A percentile compares a stretch with the other conserved stretches of the same genome.
phyloP scores from a whole-genome alignment of 768 basidiomycete genomes.

The Boletus rubescentipes region DNA sequence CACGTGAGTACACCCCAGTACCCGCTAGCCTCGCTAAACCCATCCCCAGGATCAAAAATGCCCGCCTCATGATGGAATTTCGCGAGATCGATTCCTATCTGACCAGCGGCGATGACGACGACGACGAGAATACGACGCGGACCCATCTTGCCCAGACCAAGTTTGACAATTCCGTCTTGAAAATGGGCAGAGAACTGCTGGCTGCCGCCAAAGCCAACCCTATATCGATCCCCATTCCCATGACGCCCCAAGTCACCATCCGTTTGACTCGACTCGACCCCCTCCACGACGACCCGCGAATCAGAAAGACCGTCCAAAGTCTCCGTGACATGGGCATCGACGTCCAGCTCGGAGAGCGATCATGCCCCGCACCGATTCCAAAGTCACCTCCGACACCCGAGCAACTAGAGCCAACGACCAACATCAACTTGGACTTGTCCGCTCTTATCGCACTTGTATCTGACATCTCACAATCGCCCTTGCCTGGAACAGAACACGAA shows the following conservation, averaged over 20 bases:
- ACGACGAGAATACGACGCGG: conserved; percentile 44
- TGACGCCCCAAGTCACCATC: conserved; percentile 50
- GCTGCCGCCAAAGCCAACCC: conserved; percentile 62
- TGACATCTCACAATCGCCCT: conserved; percentile 71
- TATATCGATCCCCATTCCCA: conserved; percentile 28
- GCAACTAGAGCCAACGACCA: conserved; percentile 46
- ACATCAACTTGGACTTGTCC: conserved; percentile 82
- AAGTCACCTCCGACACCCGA: not conserved
- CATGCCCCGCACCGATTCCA: conserved; percentile 12
- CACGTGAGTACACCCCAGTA: conserved; percentile 55
- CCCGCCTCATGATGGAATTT: conserved; percentile 76
- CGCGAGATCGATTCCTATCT: conserved; percentile 82
- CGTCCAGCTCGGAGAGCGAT: conserved; percentile 64
- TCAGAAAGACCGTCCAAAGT: conserved; percentile 54
- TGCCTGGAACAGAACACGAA: conserved; percentile 57
- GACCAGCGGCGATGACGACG: conserved; percentile 48
- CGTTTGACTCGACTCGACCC: conserved; percentile 72
- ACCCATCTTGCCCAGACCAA: conserved; percentile 48
- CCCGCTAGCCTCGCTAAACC: not conserved
- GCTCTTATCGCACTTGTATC: conserved; percentile 82
- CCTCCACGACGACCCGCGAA: conserved; percentile 46
- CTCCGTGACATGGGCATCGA: conserved; percentile 63
- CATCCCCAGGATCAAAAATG: conserved; percentile 68
- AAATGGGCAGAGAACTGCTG: conserved; percentile 67
- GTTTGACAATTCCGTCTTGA: conserved; percentile 72